Evolutionary conservation across 345 rosid genomes (phyloP).

Genomic region (Eucalyptus virginea): DNA sequence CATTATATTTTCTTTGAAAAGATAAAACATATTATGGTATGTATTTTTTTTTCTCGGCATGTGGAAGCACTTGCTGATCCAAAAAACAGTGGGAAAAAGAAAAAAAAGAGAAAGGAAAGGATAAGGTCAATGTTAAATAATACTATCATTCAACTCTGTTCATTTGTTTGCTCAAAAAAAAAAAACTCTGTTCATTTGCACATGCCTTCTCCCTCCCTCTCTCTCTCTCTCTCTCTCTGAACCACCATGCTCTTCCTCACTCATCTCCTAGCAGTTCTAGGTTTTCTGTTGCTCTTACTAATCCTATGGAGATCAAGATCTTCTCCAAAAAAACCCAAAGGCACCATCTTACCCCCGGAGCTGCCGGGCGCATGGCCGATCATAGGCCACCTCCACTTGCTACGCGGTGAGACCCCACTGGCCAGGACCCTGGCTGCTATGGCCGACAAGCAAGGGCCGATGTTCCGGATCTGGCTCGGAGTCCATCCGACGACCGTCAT

Average conservation of each 20-base stretch:
- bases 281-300: not conserved
- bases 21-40: too few relatives aligned
- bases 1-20: too few relatives aligned
- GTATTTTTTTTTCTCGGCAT: too few relatives aligned
- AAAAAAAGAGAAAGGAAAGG: too few relatives aligned
- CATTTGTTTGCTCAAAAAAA: too few relatives aligned
- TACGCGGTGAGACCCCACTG: slow-evolving; percentile 13
- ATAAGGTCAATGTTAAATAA: too few relatives aligned
- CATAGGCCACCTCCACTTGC: slow-evolving; percentile 54
- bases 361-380: slow-evolving; percentile 47
- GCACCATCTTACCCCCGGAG: slow-evolving; percentile 14
- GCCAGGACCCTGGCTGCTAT: slow-evolving; percentile 31
- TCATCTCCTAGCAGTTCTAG: not conserved
- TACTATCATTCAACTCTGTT: too few relatives aligned
- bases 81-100: too few relatives aligned
- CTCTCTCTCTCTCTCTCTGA: not conserved
- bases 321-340: not conserved
- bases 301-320: not conserved
- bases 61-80: too few relatives aligned
- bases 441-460: slow-evolving; percentile 37
- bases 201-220: not conserved
- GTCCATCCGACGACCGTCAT: slow-evolving; percentile 7
- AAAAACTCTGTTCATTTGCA: too few relatives aligned
- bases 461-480: slow-evolving; percentile 45
- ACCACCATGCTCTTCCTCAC: not conserved